Evolutionary conservation across 2,329 filamentous ascomycete species (phyloP).

Genomic region (Diaporthe eres): DNA sequence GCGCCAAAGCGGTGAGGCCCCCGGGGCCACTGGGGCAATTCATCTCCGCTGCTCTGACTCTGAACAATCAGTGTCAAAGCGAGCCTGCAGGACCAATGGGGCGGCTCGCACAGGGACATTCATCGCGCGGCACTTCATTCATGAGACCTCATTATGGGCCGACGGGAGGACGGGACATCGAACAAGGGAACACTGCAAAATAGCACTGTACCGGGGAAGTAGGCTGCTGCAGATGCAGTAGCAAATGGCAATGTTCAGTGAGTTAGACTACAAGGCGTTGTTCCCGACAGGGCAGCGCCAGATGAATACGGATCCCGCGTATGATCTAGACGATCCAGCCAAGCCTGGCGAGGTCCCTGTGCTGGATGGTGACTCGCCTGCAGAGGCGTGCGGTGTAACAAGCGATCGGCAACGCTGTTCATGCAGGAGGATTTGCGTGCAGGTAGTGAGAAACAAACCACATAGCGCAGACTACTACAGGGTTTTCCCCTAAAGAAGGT

Average conservation of each 20-base stretch:
- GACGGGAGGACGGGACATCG: constrained; percentile 12
- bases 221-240: not conserved
- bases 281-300: not conserved
- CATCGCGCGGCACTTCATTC: not conserved
- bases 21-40: constrained; percentile 9
- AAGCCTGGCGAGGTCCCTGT: constrained; percentile 14
- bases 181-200: constrained; percentile 2
- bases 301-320: constrained; percentile 8
- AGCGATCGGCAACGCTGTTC: constrained; percentile 21
- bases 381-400: constrained; percentile 4
- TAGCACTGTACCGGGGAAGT: constrained; percentile 13
- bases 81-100: constrained; percentile 9
- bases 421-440: constrained; percentile 29
- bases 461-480: not conserved
- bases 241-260: not conserved
- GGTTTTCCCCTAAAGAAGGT: no score
- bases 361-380: constrained; percentile 17
- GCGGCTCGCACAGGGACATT: constrained; percentile 9
- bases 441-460: constrained; percentile 21
- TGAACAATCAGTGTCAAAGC: constrained; percentile 18
- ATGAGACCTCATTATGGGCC: constrained; percentile 16
- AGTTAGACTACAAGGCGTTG: not conserved
- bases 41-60: constrained; percentile 29
- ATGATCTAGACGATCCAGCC: constrained; percentile 1
- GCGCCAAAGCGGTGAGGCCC: constrained; percentile 23